These are phyloP conservation scores for Neltuma alba DNA, from an alignment of 306 rosid species.

Conservation along the genomic window DNA sequence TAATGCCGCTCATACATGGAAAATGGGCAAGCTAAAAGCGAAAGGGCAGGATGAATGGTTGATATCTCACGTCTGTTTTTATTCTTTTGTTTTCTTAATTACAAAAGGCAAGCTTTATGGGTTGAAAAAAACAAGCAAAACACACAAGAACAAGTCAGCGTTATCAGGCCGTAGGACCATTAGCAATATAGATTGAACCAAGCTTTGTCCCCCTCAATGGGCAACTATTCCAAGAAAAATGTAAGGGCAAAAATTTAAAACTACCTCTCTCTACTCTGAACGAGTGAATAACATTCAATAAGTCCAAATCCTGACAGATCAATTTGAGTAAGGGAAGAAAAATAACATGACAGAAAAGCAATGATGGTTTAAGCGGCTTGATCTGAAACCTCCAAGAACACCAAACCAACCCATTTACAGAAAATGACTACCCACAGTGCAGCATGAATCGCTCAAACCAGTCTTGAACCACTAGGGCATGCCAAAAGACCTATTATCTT, in stretches of 20 bases:
- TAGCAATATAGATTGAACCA: too few species aligned
- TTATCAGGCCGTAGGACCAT: too few species aligned
- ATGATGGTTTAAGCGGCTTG: background rate
- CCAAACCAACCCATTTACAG: conserved; percentile 44
- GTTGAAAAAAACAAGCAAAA: too few species aligned
- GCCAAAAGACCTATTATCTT: conserved; percentile 45
- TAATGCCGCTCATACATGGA: background rate
- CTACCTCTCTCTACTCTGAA: background rate
- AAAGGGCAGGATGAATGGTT: background rate
- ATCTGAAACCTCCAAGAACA: conserved; percentile 28
- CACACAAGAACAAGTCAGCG: too few species aligned
- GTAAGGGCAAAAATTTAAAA: background rate
- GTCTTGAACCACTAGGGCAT: conserved; percentile 37
- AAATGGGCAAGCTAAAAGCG: background rate
- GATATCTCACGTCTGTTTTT: background rate
- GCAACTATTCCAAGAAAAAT: conserved; percentile 2
- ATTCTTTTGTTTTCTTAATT: background rate
- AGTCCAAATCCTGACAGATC: conserved; percentile 9
- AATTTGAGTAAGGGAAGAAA: background rate
- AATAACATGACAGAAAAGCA: background rate
- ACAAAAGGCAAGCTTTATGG: background rate
- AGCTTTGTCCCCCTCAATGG: background rate
- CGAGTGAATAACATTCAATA: conserved; percentile 15
- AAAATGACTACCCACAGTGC: conserved; percentile 33
- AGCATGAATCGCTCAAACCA: conserved; percentile 17